Evolutionary conservation across 2,329 filamentous ascomycete genomes (phyloP), one percentile per base, ranked within the genome.

Genomic region (Venturiaceae sp.): DNA sequence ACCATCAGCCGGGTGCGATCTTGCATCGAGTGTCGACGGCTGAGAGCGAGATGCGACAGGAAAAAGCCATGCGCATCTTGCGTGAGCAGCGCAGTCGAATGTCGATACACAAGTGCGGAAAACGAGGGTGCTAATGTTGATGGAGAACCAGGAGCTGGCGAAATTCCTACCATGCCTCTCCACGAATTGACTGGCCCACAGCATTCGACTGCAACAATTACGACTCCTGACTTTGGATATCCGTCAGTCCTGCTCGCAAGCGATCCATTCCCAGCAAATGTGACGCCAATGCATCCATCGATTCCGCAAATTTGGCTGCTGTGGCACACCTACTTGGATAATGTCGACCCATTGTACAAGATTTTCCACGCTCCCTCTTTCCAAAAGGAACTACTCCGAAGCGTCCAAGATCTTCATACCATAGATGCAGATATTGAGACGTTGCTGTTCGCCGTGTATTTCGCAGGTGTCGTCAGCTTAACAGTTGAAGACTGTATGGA

Each of bases 391-490:
- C 41, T 58, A 11, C 16, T 58, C 14, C 14, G 7, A 28, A 41
- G 21, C 9, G 32, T 57, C 8, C 50, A 58, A 58, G 28, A 58
- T 33, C 9, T 58, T 21, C 11, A 30, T 11, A 13, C 55, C 11
- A 57, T 58, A 34, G 55, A 58, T n/a, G 11, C 11, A 13, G 55
- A 58, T 13, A 9, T 57, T 9, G 55, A 58, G 41, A 58, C 41
- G 8, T 56, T 58, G 41, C 23, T 58, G 9, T 58, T 58, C 28
- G 41, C 55, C 19, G 41, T 58, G 19, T 58, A 58, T 41, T 58
- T 58, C 32, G 14, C 55, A 58, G 55, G 50, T 7, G 57, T 33
- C 46, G 28, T 32, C 8, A 56, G 8, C 28, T 7, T 54, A n/a
- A 19, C 8, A 8, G 28, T 13, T 14, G 44, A 14, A 9, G 55